Base-by-base conservation (phyloP, 371 early-diverging fungal species). In the Mucor circinelloides region DNA sequence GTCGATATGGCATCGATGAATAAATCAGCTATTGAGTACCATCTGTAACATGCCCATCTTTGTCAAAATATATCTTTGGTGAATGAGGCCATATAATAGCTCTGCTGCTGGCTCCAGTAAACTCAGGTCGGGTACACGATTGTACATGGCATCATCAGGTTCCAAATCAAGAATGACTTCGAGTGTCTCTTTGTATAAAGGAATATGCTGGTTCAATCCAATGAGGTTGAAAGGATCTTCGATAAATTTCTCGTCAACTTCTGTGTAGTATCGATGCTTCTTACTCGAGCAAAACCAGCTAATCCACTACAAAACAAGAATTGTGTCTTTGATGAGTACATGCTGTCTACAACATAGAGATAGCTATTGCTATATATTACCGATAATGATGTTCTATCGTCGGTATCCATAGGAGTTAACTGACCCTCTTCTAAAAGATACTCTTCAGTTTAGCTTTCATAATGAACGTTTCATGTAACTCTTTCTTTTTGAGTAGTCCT, bases 171-270 rank as follows among this genome's bases (percentile, higher is more conserved):
- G 75, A 61, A 99, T 95, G 78, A 93, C 85, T 42, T 91, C 90
- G 46, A 93, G 86, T 2, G 94, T 93, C 54, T 90, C 88, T 59
- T 89, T 83, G 74, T 93, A 96, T 73, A 91, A 85, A 13, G 89
- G 86, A 3, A 96, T 89, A 52, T 89, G 89, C 6, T 88, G 80
- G 64, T 84, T 85, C 46, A 99, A 80, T 15, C 97, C 97, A 30
- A 92, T 91, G 46, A 97, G 77, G 80, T 99, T 97, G 77, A 99
- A 99, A 58, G 92, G 86, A 79, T 99, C 99, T 68, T 89, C 88
- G 63, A 95, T 94, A 74, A 90, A 96, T 30, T 90, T 90, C 61
- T 91, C 92, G 44, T 91, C 88, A 2, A 96, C 90, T 68, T 92
- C 90, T 54, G 90, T 89, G 78, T 91, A 94, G 71, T 87, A 90